Percentiles rank a stretch among this genome's conserved stretches.
Evolutionary conservation across 2,329 filamentous ascomycete species (phyloP).

Genomic region (Nannizzia gypsea): DNA sequence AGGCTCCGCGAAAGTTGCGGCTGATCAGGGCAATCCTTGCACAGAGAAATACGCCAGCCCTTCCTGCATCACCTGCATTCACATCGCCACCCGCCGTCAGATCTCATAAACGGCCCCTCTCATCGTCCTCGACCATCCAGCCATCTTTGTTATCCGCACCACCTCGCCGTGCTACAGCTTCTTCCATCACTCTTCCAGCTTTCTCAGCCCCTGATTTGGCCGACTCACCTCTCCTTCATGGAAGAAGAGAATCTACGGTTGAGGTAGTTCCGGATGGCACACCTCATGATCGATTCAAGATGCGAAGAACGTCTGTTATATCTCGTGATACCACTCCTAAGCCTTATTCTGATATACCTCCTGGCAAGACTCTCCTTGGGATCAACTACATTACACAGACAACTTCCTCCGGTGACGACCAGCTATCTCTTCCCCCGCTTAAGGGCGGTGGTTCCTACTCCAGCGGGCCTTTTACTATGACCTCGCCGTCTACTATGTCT

Average conservation of each 20-base stretch:
- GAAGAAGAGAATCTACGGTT: not conserved
- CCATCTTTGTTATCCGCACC: not conserved
- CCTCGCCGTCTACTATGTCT: constrained; percentile 6
- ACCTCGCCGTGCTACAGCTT: not conserved
- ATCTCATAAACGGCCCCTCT: constrained; percentile 10
- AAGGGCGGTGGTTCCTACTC: constrained; percentile 7
- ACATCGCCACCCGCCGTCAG: constrained; percentile 6
- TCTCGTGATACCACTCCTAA: not conserved
- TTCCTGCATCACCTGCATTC: constrained; percentile 5
- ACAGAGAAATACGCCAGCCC: constrained; percentile 11
- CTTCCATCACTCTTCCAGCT: not conserved
- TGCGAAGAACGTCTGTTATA: constrained; percentile 1
- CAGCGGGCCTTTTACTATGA: not conserved
- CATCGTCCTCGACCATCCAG: constrained; percentile 2
- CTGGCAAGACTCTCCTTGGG: constrained; percentile 11
- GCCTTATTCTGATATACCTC: not conserved
- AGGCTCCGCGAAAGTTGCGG: not conserved
- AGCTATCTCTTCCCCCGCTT: constrained; percentile 13
- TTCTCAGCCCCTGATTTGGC: constrained; percentile 6
- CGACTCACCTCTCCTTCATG: not conserved
- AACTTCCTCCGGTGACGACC: constrained; percentile 10
- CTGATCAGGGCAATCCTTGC: constrained; percentile 1
- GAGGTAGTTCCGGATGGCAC: not conserved
- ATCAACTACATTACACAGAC: constrained; percentile 15
- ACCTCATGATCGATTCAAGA: constrained; percentile 4